Conservation (phyloP, 306 rosid genomes). For the Hippophae rhamnoides region DNA sequence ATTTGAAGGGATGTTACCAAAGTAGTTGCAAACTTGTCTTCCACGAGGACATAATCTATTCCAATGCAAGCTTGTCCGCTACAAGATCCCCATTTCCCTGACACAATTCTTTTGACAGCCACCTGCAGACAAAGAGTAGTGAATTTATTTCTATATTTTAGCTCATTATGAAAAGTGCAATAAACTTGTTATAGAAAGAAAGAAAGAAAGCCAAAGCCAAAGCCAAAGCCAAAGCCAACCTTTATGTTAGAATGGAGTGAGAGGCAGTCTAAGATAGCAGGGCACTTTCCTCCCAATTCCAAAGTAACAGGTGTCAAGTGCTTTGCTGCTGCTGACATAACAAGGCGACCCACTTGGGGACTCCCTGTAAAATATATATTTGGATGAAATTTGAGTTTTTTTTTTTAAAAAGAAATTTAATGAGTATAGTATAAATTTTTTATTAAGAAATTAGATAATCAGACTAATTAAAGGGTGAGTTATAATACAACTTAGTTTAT, state of each 20-base stretch:
- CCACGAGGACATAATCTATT: constrained; percentile 71
- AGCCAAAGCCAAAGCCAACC: constrained; percentile 24
- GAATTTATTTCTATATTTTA: neutral
- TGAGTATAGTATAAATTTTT: no score
- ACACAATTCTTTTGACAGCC: constrained; percentile 62
- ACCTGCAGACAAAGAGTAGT: constrained; percentile 29
- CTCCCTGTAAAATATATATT: constrained; percentile 45
- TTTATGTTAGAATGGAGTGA: constrained; percentile 45
- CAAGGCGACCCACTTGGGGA: constrained; percentile 40
- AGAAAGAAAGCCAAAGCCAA: constrained; percentile 5
- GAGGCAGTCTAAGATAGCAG: constrained; percentile 65
- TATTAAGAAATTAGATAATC: no score
- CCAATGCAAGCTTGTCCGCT: constrained; percentile 83
- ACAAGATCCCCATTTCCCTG: constrained; percentile 90
- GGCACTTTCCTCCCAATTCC: constrained; percentile 97
- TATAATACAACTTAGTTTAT: no score
- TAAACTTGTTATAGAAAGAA: no score
- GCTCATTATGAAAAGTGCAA: constrained; percentile 1
- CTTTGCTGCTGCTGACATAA: constrained; percentile 85
- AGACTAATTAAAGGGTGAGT: no score
- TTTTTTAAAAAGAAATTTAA: no score
- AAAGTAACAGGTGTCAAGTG: constrained; percentile 81
- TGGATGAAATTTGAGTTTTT: no score
- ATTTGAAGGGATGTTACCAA: constrained; percentile 36
- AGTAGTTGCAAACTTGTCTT: constrained; percentile 42